Conservation (phyloP, 331 rosid genomes). For the Acacia concinna region DNA sequence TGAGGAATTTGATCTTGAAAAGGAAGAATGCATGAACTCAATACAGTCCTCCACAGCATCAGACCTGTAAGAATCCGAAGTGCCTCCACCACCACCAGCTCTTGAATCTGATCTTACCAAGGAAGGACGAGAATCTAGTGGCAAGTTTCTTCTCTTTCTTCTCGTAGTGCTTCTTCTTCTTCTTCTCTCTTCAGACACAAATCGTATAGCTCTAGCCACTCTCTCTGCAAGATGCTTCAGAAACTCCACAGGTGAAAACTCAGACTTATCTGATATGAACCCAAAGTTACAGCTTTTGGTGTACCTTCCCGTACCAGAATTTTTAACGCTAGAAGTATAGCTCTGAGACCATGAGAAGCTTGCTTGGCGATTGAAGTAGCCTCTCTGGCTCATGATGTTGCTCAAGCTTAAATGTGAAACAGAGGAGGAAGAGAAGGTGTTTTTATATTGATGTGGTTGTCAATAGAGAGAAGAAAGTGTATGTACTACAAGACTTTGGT, state of each 20-base stretch:
- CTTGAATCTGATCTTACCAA: constrained; percentile 44
- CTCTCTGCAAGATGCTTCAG: constrained; percentile 63
- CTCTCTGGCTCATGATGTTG: constrained; percentile 27
- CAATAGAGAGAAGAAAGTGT: constrained; percentile 22
- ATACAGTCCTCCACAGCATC: constrained; percentile 92
- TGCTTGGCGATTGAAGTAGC: constrained; percentile 36
- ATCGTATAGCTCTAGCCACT: constrained; percentile 49
- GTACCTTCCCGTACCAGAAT: constrained; percentile 25
- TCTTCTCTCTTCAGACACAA: constrained; percentile 25
- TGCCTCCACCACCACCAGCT: constrained; percentile 25
- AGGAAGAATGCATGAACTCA: constrained; percentile 78
- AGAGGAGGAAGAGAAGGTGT: constrained; percentile 16
- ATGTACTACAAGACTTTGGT: constrained; percentile 39
- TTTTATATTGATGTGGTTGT: constrained; percentile 2
- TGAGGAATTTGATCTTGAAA: constrained; percentile 60
- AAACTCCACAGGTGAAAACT: constrained; percentile 50
- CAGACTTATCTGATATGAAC: constrained; percentile 35
- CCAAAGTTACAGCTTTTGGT: constrained; percentile 34
- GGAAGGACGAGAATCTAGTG: constrained; percentile 26
- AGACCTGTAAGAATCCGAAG: constrained; percentile 60
- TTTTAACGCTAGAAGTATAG: constrained; percentile 2
- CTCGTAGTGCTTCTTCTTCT: neutral
- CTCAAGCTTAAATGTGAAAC: constrained; percentile 12
- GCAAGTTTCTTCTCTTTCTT: neutral
- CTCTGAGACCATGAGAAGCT: constrained; percentile 36